Evolutionary conservation across 1,139 yeast genomes (phyloP), one percentile per base, ranked within the genome.

Genomic region (Suhomyces atakaporum): DNA sequence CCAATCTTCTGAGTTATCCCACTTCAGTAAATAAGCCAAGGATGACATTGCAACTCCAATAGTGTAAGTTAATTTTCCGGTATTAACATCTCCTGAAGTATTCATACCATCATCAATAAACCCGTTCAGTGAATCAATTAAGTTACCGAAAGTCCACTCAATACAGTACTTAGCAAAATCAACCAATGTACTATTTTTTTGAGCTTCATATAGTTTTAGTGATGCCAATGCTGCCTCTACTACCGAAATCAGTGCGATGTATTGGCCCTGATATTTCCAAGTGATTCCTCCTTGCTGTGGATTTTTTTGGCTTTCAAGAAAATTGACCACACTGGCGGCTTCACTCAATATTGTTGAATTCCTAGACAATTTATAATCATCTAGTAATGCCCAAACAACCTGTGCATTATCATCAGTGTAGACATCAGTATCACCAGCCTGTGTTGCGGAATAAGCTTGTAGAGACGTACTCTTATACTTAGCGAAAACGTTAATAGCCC

Each of bases 401-500:
- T 66, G 72, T 3, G 65, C 57, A 45, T 63, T 54, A 42, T 66
- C 72, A 42, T 66, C 72, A 11, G 56, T 56, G 40, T 66, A 66
- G 14, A 66, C 52, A 31, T 64, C 68, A 10, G 42, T 44, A 37
- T 58, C 54, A 14, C 51, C 53, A 3, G 56, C 62, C 6, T 58
- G 60, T n/a, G 60, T 44, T 2, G 71, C 64, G n/a, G 65, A 57
- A 37, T 47, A 66, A 2, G 60, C 69, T 4, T 59, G 62, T 3
- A 34, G 18, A 3, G 35, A 7, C 2, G 27, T 21, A 29, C 45
- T 49, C 27, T 43, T 39, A 36, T 49, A 44, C 7, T 33, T 25
- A 7, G 16, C 10, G 14, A 47, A 27, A 9, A 37, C 34, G 2
- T 25, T 8, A 12, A 39, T 16, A 3, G 38, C 37, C n/a, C 36